Percentiles rank a stretch among this genome's conserved stretches.
phyloP scores from a whole-genome alignment of 2,329 filamentous ascomycete genomes.

The Ophiostoma sp. region DNA sequence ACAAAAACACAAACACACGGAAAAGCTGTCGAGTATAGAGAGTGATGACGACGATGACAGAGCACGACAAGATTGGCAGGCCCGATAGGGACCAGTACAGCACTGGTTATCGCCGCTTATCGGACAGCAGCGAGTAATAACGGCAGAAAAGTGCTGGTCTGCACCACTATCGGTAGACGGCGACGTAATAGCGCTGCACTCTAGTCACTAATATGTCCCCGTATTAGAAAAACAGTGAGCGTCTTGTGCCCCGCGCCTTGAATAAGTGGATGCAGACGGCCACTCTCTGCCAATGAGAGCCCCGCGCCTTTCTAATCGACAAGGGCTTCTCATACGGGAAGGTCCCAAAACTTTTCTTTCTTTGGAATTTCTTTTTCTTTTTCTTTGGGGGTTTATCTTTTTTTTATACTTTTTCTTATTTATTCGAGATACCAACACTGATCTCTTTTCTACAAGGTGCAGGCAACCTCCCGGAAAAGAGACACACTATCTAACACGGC shows the following conservation, averaged over 20 bases:
- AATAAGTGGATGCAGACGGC: not conserved
- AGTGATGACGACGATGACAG: not conserved
- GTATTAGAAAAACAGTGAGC: not conserved
- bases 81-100: not conserved
- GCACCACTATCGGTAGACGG: not conserved
- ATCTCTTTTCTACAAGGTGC: slow-evolving; percentile 9
- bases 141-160: not conserved
- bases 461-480: not conserved
- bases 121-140: not conserved
- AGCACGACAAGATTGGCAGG: not conserved
- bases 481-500: not conserved
- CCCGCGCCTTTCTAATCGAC: slow-evolving; percentile 16
- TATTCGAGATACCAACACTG: not conserved
- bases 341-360: slow-evolving; percentile 17
- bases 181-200: not conserved
- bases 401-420: not conserved
- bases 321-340: slow-evolving; percentile 13
- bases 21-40: not conserved
- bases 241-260: slow-evolving; percentile 16
- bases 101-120: slow-evolving; percentile 8
- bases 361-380: slow-evolving; percentile 10
- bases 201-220: not conserved
- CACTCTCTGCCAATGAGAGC: slow-evolving; percentile 11
- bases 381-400: not conserved
- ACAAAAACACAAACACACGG: not conserved